A percentile compares a stretch with the other conserved stretches of the same genome.
These are phyloP conservation scores for Wickerhamiella nectarea DNA, from an alignment of 805 yeast genomes.

Conservation along the genomic window DNA sequence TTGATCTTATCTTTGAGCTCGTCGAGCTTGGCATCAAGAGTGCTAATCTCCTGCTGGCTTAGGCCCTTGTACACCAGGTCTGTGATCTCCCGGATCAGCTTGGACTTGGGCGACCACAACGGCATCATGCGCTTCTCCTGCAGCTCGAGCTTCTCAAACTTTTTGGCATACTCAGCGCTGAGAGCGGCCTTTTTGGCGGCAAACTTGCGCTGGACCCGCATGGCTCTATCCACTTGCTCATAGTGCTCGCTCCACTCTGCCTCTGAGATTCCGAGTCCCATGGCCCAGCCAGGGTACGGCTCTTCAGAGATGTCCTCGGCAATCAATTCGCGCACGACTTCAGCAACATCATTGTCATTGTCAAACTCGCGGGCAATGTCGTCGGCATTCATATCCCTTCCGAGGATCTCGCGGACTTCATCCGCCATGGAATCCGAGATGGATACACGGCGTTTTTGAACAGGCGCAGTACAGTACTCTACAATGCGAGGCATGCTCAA, in stretches of 20 bases:
- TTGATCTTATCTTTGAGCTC: conserved; percentile 11
- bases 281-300: conserved; percentile 16
- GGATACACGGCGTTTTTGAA: conserved; percentile 14
- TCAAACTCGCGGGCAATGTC: conserved; percentile 14
- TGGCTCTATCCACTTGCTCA: conserved; percentile 10
- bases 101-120: conserved; percentile 13
- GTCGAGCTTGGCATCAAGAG: conserved; percentile 8
- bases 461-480: conserved; percentile 13
- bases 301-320: conserved; percentile 13
- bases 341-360: conserved; percentile 10
- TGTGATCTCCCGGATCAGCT: conserved; percentile 11
- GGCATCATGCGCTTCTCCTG: conserved; percentile 15
- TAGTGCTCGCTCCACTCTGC: conserved; percentile 14
- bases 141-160: conserved; percentile 11
- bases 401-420: conserved; percentile 13
- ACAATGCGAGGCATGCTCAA: conserved; percentile 11
- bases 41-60: conserved; percentile 6
- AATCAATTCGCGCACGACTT: conserved; percentile 12
- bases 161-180: conserved; percentile 12
- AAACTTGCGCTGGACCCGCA: conserved; percentile 14
- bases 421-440: conserved; percentile 15
- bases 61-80: conserved; percentile 11
- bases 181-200: conserved; percentile 12
- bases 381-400: conserved; percentile 13
- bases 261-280: conserved; percentile 12